Evolutionary conservation across 257 asterid genomes (phyloP).

Genomic region (Echium plantagineum): DNA sequence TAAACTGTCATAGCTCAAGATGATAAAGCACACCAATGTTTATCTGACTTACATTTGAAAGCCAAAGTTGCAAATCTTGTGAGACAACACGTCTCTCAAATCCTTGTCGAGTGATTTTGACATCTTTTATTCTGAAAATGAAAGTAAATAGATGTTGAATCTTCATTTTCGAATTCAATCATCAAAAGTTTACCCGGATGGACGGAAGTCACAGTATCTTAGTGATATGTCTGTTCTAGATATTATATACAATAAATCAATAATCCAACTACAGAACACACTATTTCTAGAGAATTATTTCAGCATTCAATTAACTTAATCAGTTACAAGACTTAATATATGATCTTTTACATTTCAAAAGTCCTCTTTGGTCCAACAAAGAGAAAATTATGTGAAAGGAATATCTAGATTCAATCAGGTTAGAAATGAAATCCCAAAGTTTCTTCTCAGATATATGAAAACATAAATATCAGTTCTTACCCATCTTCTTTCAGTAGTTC

Average conservation of each 20-base stretch:
- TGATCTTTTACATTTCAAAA: too few species aligned
- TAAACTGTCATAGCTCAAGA: not conserved
- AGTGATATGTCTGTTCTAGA: not conserved
- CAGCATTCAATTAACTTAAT: too few species aligned
- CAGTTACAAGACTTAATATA: too few species aligned
- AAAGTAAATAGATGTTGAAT: conserved; percentile 1
- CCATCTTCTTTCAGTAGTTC: conserved; percentile 88
- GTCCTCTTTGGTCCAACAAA: too few species aligned
- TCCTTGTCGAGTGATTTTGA: conserved; percentile 77
- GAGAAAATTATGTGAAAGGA: too few species aligned
- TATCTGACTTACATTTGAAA: conserved; percentile 57
- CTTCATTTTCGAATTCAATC: not conserved
- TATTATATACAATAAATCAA: not conserved
- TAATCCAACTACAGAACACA: not conserved
- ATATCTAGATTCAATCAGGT: not conserved
- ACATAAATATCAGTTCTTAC: conserved; percentile 28
- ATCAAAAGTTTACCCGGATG: too few species aligned
- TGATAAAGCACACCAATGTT: not conserved
- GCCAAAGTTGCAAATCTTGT: conserved; percentile 97
- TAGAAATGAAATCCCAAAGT: too few species aligned
- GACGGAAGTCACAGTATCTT: too few species aligned
- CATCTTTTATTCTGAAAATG: conserved; percentile 39
- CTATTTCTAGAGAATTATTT: too few species aligned
- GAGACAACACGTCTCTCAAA: conserved; percentile 92
- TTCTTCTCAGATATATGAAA: not conserved